Conservation (phyloP, 2,329 filamentous ascomycete genomes). For the Beauveria asiatica region DNA sequence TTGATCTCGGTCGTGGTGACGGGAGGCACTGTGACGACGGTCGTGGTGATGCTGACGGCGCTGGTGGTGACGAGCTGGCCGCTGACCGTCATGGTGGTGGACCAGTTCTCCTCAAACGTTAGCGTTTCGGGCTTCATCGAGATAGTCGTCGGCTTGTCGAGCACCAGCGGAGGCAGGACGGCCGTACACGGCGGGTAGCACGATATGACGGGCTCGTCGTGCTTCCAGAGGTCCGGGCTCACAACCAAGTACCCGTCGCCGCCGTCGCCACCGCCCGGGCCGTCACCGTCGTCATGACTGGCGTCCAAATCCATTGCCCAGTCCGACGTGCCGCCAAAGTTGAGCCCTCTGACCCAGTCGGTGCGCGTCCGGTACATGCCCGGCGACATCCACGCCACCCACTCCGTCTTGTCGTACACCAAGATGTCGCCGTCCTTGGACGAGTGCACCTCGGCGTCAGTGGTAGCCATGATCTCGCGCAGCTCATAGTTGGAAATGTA, state of each 20-base stretch:
- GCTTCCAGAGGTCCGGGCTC: not conserved
- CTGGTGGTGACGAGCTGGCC: not conserved
- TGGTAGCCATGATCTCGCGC: slow-evolving; percentile 15
- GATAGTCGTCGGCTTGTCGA: not conserved
- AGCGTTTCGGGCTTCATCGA: not conserved
- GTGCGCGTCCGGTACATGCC: slow-evolving; percentile 18
- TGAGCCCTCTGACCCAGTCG: slow-evolving; percentile 16
- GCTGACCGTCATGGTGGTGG: not conserved
- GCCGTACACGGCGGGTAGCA: not conserved
- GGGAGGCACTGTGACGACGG: not conserved
- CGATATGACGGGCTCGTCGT: not conserved
- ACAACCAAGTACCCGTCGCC: not conserved
- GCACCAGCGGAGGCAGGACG: not conserved
- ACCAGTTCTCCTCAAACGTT: not conserved
- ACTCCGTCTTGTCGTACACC: slow-evolving; percentile 18
- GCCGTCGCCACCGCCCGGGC: not conserved
- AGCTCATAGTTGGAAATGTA: slow-evolving; percentile 24
- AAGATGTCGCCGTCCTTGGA: slow-evolving; percentile 16
- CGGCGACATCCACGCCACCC: slow-evolving; percentile 19
- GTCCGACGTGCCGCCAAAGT: slow-evolving; percentile 23
- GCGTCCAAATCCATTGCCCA: slow-evolving; percentile 22
- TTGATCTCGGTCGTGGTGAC: not conserved
- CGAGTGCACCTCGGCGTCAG: not conserved
- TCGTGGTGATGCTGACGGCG: not conserved
- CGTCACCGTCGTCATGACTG: not conserved